phyloP scores from a whole-genome alignment of 495 filamentous ascomycete species.

The Hypoxylon cercidicola region DNA sequence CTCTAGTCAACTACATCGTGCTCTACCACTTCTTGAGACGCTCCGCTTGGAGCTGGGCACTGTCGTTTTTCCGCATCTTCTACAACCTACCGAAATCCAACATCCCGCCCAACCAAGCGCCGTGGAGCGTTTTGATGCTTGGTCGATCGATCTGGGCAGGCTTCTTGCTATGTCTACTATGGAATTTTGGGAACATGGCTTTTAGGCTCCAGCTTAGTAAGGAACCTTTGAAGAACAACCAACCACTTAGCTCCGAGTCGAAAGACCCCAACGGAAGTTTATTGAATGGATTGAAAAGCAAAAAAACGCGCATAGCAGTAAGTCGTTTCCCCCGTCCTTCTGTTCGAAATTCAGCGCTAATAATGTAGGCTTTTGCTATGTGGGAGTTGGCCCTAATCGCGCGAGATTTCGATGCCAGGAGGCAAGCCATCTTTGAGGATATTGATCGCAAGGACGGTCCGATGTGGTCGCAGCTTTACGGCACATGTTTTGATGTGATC shows the following conservation, averaged over 20 bases:
- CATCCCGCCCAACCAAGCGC: constrained; percentile 67
- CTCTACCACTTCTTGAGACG: constrained; percentile 74
- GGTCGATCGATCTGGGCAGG: constrained; percentile 71
- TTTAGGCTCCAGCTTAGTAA: constrained; percentile 82
- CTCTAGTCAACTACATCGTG: constrained; percentile 61
- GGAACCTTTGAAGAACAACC: constrained; percentile 81
- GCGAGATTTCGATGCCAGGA: constrained; percentile 73
- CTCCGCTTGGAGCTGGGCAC: constrained; percentile 71
- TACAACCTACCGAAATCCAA: constrained; percentile 78
- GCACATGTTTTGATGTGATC: constrained; percentile 72
- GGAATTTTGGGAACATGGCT: constrained; percentile 77
- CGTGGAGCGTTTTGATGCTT: constrained; percentile 66
- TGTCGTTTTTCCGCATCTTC: constrained; percentile 75
- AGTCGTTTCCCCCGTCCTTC: constrained; percentile 1
- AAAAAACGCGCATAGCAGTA: constrained; percentile 66
- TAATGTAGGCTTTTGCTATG: constrained; percentile 77
- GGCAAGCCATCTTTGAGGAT: constrained; percentile 87
- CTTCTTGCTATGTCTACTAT: constrained; percentile 72
- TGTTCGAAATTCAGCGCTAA: constrained; percentile 34
- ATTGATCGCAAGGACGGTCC: constrained; percentile 83
- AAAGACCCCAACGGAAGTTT: constrained; percentile 93
- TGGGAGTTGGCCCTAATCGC: constrained; percentile 89
- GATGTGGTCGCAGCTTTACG: constrained; percentile 82
- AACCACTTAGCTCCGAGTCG: constrained; percentile 84
- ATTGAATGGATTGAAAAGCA: constrained; percentile 82